These are phyloP conservation scores for Fraxinus xanthoxyloides DNA, from an alignment of 305 asterid genomes.

Conservation along the genomic window DNA sequence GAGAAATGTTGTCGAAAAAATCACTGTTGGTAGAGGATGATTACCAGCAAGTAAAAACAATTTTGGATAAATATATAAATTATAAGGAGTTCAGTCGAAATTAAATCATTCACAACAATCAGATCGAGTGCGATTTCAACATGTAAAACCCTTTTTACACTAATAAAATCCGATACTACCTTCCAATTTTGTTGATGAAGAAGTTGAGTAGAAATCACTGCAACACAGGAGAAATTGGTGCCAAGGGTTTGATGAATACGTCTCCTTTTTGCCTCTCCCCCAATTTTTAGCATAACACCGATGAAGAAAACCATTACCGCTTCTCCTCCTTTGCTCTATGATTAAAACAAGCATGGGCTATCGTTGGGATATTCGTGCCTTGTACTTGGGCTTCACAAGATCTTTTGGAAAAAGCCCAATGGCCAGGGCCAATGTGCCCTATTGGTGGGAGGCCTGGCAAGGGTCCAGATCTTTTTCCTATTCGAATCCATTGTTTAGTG, in stretches of 20 bases:
- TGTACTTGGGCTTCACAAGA: neutral
- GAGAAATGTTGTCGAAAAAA: neutral
- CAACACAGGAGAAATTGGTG: neutral
- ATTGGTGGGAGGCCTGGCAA: too few relatives aligned
- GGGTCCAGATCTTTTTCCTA: neutral
- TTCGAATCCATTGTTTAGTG: neutral
- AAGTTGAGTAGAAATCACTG: neutral
- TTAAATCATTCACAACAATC: neutral
- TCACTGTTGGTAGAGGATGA: neutral
- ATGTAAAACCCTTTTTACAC: neutral
- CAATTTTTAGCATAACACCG: neutral
- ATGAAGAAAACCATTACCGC: neutral
- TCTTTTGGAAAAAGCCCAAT: neutral
- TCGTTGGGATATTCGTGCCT: neutral
- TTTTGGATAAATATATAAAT: neutral
- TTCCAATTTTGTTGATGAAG: neutral
- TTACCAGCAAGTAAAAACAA: neutral
- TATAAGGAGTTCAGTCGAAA: neutral
- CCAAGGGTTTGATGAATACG: neutral
- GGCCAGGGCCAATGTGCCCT: neutral
- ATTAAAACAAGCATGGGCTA: neutral
- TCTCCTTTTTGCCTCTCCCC: slow-evolving; percentile 1
- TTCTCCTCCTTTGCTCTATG: neutral
- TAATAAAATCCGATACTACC: neutral
- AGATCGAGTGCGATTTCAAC: neutral